Evolutionary conservation across 1,284 basidiomycete genomes (phyloP).

Genomic region (Apiotrichum gracile): DNA sequence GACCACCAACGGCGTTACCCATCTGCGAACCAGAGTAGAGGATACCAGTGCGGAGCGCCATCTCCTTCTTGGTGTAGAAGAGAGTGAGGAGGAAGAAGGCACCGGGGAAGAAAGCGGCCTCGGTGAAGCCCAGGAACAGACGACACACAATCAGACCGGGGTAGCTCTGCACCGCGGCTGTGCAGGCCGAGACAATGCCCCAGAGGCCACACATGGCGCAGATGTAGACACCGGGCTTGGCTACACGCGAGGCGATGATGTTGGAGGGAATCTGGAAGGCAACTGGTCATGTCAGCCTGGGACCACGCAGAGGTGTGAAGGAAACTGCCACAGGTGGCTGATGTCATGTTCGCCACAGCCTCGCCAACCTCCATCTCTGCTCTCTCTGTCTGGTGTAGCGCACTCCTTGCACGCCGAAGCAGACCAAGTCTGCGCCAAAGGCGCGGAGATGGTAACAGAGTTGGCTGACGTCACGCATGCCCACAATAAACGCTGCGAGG

Average conservation of each 20-base stretch:
- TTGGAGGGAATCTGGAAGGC: conserved; percentile 35
- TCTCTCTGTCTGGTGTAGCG: no score
- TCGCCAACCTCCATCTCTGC: no score
- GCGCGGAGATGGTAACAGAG: no score
- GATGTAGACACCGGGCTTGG: conserved; percentile 21
- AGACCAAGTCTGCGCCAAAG: no score
- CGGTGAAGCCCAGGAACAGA: conserved; percentile 24
- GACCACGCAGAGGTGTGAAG: no score
- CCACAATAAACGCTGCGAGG: no score
- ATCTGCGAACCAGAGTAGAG: conserved; percentile 30
- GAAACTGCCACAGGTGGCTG: no score
- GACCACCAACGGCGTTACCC: conserved; percentile 5
- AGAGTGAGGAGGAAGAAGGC: conserved; percentile 32
- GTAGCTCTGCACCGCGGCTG: conserved; percentile 26
- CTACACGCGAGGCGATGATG: conserved; percentile 22
- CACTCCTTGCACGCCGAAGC: background rate
- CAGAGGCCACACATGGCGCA: conserved; percentile 25
- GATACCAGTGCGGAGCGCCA: conserved; percentile 23
- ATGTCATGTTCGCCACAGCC: no score
- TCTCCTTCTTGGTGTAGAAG: conserved; percentile 38
- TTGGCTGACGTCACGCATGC: no score
- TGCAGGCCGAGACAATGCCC: conserved; percentile 30
- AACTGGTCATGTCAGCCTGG: conserved; percentile 13
- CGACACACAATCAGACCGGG: conserved; percentile 14
- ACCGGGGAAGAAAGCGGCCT: conserved; percentile 37